A percentile compares a stretch with the other conserved stretches of the same genome.
These are phyloP conservation scores for Gossypioides kirkii DNA, from an alignment of 345 rosid species.

Conservation along the genomic window DNA sequence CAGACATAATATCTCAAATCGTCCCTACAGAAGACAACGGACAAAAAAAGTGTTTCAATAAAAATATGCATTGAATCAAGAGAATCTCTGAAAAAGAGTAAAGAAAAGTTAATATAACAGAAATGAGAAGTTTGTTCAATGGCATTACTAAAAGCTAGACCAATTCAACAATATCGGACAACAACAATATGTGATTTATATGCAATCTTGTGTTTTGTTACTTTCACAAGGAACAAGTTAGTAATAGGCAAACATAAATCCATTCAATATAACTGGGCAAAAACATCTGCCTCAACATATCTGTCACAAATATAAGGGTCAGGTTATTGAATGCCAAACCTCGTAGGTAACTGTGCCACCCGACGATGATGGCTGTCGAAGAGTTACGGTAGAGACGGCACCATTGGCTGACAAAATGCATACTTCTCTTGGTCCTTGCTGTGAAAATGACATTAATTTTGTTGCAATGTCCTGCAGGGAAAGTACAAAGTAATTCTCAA, in stretches of 20 bases:
- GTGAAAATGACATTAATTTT: conserved; percentile 74
- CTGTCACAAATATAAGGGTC: not conserved
- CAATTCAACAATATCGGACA: not conserved
- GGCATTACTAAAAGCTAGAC: not conserved
- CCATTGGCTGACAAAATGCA: conserved; percentile 91
- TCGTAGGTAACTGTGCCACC: conserved; percentile 81
- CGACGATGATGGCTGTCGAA: conserved; percentile 71
- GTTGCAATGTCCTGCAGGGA: conserved; percentile 66
- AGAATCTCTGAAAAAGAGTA: not conserved
- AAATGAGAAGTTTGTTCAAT: not conserved
- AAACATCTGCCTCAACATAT: not conserved
- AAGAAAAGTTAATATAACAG: not conserved
- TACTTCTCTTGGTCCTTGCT: conserved; percentile 79
- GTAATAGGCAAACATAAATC: not conserved
- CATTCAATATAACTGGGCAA: too few relatives aligned
- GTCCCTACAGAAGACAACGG: conserved; percentile 52
- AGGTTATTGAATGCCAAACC: conserved; percentile 39
- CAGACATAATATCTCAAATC: conserved; percentile 77
- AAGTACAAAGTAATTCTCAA: conserved; percentile 10
- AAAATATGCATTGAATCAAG: not conserved
- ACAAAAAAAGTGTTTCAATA: not conserved
- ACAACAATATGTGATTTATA: not conserved
- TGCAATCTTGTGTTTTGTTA: not conserved
- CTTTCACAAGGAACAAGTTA: not conserved
- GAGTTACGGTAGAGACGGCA: conserved; percentile 81